phyloP scores from a whole-genome alignment of 495 filamentous ascomycete genomes.

The Neurospora sp. region DNA sequence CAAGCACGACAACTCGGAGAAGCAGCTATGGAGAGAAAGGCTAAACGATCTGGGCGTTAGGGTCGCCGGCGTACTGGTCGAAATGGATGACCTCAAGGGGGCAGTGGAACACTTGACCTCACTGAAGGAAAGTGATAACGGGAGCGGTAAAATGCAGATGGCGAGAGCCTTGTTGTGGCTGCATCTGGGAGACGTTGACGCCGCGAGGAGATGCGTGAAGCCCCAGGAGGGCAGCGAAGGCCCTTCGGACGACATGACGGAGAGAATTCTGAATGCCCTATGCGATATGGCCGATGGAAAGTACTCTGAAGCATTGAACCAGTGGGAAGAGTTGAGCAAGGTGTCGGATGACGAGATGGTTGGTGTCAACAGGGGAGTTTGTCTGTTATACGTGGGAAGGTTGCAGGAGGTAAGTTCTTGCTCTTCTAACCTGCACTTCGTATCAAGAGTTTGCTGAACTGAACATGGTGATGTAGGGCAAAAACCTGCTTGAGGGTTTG shows the following conservation, averaged over 20 bases:
- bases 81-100: slow-evolving; percentile 80
- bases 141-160: slow-evolving; percentile 23
- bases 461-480: slow-evolving; percentile 35
- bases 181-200: slow-evolving; percentile 62
- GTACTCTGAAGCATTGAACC: slow-evolving; percentile 49
- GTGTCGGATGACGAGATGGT: slow-evolving; percentile 47
- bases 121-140: slow-evolving; percentile 21
- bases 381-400: slow-evolving; percentile 65
- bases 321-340: slow-evolving; percentile 51
- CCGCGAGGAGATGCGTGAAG: slow-evolving; percentile 46
- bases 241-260: slow-evolving; percentile 9
- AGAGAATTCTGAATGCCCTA: slow-evolving; percentile 49
- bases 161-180: slow-evolving; percentile 59
- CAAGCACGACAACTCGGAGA: slow-evolving; percentile 34
- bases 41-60: slow-evolving; percentile 66
- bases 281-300: slow-evolving; percentile 69
- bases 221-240: slow-evolving; percentile 6
- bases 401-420: slow-evolving; percentile 54
- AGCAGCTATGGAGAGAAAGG: slow-evolving; percentile 55
- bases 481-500: slow-evolving; percentile 51
- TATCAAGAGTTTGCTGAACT: slow-evolving; percentile 6
- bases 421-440: neutral
- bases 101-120: slow-evolving; percentile 58
- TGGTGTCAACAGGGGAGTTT: slow-evolving; percentile 72
- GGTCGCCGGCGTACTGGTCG: slow-evolving; percentile 70